phyloP scores from a whole-genome alignment of 2,329 filamentous ascomycete species.

The Alternaria alternata region DNA sequence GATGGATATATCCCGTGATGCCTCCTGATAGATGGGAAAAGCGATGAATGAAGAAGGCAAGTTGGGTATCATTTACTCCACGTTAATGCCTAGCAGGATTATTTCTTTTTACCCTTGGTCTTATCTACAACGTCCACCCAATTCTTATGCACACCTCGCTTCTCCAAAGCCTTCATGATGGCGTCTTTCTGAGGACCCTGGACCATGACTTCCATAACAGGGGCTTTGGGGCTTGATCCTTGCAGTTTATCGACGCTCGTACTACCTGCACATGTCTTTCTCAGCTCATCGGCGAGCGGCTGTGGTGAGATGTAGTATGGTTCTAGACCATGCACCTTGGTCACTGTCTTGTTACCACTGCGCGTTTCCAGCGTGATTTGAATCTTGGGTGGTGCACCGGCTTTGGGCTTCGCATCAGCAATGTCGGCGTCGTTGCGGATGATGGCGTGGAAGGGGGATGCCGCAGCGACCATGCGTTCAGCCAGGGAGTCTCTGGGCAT shows the following conservation, averaged over 20 bases:
- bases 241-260: constrained; percentile 69
- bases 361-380: constrained; percentile 68
- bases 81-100: background rate
- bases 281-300: constrained; percentile 69
- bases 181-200: constrained; percentile 72
- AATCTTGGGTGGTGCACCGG: constrained; percentile 67
- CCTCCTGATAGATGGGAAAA: background rate
- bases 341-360: constrained; percentile 72
- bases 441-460: constrained; percentile 66
- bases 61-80: constrained; percentile 18
- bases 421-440: constrained; percentile 57
- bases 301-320: constrained; percentile 67
- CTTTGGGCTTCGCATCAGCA: constrained; percentile 63
- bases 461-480: constrained; percentile 65
- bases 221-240: constrained; percentile 67
- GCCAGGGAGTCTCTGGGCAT: constrained; percentile 68
- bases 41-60: background rate
- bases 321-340: constrained; percentile 69
- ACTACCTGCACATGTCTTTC: constrained; percentile 73
- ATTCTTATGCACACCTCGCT: constrained; percentile 64
- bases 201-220: constrained; percentile 72
- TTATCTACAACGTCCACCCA: constrained; percentile 74
- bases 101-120: constrained; percentile 69
- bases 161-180: constrained; percentile 66
- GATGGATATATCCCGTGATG: background rate